Base-by-base conservation (phyloP, 169 alveolate species). In the Cryptosporidium muris region DNA sequence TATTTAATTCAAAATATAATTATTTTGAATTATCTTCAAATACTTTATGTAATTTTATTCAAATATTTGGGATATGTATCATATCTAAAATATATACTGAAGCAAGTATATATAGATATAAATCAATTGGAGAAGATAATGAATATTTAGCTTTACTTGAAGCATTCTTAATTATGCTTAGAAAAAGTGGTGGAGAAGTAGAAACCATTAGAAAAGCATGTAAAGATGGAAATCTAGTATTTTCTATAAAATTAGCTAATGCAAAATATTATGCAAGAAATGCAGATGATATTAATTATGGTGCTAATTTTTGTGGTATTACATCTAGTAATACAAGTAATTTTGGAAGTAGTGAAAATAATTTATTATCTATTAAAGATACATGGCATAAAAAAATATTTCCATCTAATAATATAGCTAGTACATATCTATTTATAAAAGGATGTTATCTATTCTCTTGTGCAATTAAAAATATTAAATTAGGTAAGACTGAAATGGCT, bases 311-410 rank as follows among this genome's bases (percentile, higher is more conserved):
- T 9, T 52, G 54, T 34, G 82, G 82, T 2, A 64, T 47, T 45
- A 64, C 43, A 34, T 45, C 48, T 14, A 58, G 80, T 6, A 64
- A 64, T 34, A 60, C 34, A 14, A 6, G 14, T 12, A 53, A 43
- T 49, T 43, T 38, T 43, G 65, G 66, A 7, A 53, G 16, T 53
- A 40, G 36, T 2, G 81, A 65, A 9, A 25, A 49, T n/a, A 67
- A 53, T 25, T 9, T 42, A 14, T 4, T 40, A 8, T 16, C 58
- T 37, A 16, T 36, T 16, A 38, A 42, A 3, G 25, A 53, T 40
- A 52, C 82, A 8, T 67, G 82, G 82, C 51, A 53, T 56, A 67
- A 67, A 49, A 67, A 67, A 38, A 58, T 67, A 34, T 67, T 67
- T 1, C 82, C 82, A 3, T 40, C n/a, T 25, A 67, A 67, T n/a